Base-by-base conservation (phyloP, 768 basidiomycete species). In the Tylopilus sp. region DNA sequence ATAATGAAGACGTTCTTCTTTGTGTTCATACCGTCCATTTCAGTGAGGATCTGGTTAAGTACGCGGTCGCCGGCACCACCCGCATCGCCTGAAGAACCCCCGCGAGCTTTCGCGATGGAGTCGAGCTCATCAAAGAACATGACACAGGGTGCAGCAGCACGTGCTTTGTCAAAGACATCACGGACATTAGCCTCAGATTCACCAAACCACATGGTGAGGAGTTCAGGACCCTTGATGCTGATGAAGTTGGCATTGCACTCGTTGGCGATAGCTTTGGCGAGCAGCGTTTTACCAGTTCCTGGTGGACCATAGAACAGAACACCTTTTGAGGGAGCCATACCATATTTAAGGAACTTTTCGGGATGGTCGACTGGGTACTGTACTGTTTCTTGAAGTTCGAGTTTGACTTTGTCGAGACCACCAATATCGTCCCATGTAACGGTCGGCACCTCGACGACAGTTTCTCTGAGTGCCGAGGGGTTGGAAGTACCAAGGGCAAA, bases 61-160 rank as follows among this genome's bases (percentile, higher is more conserved):
- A 98, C 97, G 75, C 97, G 92, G 66, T 99, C 97, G 33, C 95
- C 88, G 12, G 97, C 95, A 56, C 97, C 97, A 57, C 97, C 97
- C 48, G 74, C 97, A 72, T 98, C 97, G 35, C 94, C 94, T 9
- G 78, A 73, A 3, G 81, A 79, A 20, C 79, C 78, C 55, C 97
- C 97, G 73, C 97, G 91, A 47, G 94, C 83, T 76, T 98, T 98
- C 41, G 97, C 97, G 64, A 99, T 98, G 15, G 95, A 97, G 71
- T 99, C 97, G 69, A 99, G 79, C 71, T 99, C 97, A 64, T 99
- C 97, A 74, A 99, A 99, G 90, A 99, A 99, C 93, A 99, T 97
- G 61, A 99, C 97, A 68, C 97, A 98, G 49, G 97, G 97, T 23
- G 97, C 95, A 8, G 97, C 97, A 17, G 97, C 97, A 60, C 97